Conservation (phyloP, 2,329 filamentous ascomycete species). For the Penicillium sp. region DNA sequence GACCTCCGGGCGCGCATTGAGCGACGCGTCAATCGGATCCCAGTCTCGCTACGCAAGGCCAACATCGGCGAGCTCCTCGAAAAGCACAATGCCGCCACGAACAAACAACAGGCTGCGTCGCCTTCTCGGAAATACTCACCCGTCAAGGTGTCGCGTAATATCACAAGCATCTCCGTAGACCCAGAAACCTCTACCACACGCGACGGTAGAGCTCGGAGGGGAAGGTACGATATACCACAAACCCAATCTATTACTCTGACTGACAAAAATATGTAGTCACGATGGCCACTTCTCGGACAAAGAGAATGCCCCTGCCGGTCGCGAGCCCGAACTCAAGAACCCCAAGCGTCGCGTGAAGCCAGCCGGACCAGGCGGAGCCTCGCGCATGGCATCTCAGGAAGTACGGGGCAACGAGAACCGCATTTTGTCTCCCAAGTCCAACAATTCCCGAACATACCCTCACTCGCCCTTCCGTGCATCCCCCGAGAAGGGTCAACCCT, state of each 20-base stretch:
- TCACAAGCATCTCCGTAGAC: constrained; percentile 33
- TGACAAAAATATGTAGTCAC: constrained; percentile 50
- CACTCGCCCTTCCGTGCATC: constrained; percentile 54
- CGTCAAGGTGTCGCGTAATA: constrained; percentile 30
- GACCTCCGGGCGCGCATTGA: constrained; percentile 83
- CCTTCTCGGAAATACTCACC: constrained; percentile 35
- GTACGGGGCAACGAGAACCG: constrained; percentile 52
- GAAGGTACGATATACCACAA: constrained; percentile 30
- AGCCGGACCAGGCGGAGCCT: constrained; percentile 37
- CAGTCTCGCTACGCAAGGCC: constrained; percentile 70
- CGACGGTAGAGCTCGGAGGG: constrained; percentile 32
- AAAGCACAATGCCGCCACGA: constrained; percentile 43
- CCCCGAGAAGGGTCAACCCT: constrained; percentile 48
- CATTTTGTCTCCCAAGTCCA: constrained; percentile 77
- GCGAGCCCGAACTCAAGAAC: constrained; percentile 54
- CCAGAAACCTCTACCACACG: constrained; percentile 31
- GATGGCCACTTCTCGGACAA: constrained; percentile 68
- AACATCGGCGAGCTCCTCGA: constrained; percentile 79
- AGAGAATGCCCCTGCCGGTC: constrained; percentile 61
- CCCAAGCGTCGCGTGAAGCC: constrained; percentile 66
- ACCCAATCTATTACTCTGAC: neutral
- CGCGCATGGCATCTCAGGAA: constrained; percentile 45
- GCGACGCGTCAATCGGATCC: constrained; percentile 90
- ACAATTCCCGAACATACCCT: constrained; percentile 70
- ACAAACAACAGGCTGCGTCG: constrained; percentile 30